Evolutionary conservation across 495 filamentous ascomycete genomes (phyloP), one percentile per base, ranked within the genome.

Genomic region (Lophium mytilinum): DNA sequence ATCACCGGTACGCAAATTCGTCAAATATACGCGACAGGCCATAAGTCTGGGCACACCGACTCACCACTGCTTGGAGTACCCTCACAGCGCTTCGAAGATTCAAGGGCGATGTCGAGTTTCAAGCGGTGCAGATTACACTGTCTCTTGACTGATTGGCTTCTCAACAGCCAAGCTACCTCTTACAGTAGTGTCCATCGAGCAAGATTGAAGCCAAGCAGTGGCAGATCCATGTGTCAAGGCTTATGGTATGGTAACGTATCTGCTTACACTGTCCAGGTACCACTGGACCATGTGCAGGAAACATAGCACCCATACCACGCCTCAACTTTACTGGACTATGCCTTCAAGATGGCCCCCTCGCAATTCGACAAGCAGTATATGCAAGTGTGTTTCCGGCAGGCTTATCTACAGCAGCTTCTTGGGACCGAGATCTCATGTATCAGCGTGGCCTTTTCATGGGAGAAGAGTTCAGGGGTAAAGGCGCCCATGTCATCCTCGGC

Each of bases 311-410:
- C 6, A 71, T 85, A 24, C 73, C 76, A 0, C 72, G 83, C 9
- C 71, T 87, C 4, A 67, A 65, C 1, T 87, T 82, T 57, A 73
- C 79, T 0, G 85, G 85, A 8, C 66, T 87, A 39, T 87, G 83
- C 62, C 72, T 88, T 0, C 71, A 73, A 15, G 83, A 88, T 67
- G 83, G 81, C 2, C 81, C 80, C 0, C 79, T 84, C 57, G 83
- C 83, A 15, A 68, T 86, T 21, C 69, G 83, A 3, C 71, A 59
- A 17, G 80, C 81, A 0, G 82, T 87, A 57, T 80, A 81, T 64
- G 83, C 82, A 30, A 83, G 78, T 56, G 72, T 52, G 33, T 67
- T 59, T 46, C 56, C 65, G 21, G 45, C 54, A 3, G 62, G 62
- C 9, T 40, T 67, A 2, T 49, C 57, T 36, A 40, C 55, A 6